Conservation (phyloP, 148 eudicot species). For the Arbutus unedo region DNA sequence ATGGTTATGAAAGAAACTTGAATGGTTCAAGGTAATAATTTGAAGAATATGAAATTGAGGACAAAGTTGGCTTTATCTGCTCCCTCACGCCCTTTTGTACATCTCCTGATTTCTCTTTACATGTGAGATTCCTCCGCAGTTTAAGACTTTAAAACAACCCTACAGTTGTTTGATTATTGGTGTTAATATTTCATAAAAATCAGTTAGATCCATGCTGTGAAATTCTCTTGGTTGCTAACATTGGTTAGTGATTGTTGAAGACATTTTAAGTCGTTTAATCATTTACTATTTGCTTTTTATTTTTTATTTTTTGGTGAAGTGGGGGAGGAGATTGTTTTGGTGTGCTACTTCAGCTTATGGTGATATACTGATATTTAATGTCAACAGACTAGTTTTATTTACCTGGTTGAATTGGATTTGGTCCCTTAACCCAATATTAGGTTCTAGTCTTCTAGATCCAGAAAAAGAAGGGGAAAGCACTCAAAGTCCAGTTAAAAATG, state of each 20-base stretch:
- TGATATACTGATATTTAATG: not conserved
- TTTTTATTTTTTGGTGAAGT: not conserved
- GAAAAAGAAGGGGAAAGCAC: not conserved
- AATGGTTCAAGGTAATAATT: slow-evolving; percentile 71
- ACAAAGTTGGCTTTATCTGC: slow-evolving; percentile 12
- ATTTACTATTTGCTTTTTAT: not conserved
- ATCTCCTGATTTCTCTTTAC: slow-evolving; percentile 14
- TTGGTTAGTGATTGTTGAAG: not conserved
- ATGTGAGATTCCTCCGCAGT: not conserved
- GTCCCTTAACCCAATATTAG: not conserved
- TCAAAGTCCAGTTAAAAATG: not conserved
- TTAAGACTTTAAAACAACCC: not conserved
- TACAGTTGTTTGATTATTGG: not conserved
- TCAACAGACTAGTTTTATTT: not conserved
- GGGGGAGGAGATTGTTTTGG: not conserved
- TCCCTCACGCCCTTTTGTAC: not conserved
- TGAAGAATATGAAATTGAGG: slow-evolving; percentile 1
- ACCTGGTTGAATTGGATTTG: not conserved
- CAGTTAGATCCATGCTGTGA: not conserved
- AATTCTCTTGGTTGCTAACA: slow-evolving; percentile 3
- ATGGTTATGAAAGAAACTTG: slow-evolving; percentile 94
- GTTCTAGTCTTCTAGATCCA: not conserved
- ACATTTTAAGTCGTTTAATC: not conserved
- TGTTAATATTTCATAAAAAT: not conserved
- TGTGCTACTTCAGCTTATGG: not conserved